phyloP scores from a whole-genome alignment of 225 moss, liverwort and hornwort genomes.

The Pseudoscleropodium purum region DNA sequence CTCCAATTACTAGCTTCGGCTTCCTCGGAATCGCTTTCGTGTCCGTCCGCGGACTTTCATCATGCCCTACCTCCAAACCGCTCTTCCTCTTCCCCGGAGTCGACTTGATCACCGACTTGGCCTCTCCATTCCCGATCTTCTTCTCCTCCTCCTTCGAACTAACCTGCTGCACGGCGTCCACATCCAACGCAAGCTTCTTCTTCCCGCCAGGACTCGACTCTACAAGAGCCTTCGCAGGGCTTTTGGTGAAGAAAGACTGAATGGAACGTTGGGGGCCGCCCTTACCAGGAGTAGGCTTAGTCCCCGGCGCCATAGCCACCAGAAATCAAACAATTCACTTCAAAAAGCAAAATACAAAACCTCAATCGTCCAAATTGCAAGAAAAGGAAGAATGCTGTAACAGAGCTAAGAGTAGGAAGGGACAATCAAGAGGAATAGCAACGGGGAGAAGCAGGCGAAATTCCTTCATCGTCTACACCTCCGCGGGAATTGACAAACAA shows the following conservation, averaged over 20 bases:
- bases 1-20: conserved; percentile 4
- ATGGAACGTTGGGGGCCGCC: conserved; percentile 41
- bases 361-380: background rate
- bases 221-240: conserved; percentile 6
- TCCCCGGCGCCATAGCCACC: conserved; percentile 36
- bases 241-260: conserved; percentile 31
- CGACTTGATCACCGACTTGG: background rate
- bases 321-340: background rate
- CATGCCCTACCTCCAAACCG: background rate
- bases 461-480: background rate
- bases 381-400: background rate
- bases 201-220: conserved; percentile 12
- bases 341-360: background rate
- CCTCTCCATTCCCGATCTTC: background rate
- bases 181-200: background rate
- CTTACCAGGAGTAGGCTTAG: conserved; percentile 20
- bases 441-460: background rate
- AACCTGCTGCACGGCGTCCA: background rate
- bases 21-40: conserved; percentile 3
- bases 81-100: conserved; percentile 28
- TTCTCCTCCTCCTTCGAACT: background rate
- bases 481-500: background rate
- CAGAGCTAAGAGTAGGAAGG: background rate
- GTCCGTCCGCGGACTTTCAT: background rate
- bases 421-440: background rate